phyloP scores from a whole-genome alignment of 805 yeast genomes.

The Pichia scutulata region DNA sequence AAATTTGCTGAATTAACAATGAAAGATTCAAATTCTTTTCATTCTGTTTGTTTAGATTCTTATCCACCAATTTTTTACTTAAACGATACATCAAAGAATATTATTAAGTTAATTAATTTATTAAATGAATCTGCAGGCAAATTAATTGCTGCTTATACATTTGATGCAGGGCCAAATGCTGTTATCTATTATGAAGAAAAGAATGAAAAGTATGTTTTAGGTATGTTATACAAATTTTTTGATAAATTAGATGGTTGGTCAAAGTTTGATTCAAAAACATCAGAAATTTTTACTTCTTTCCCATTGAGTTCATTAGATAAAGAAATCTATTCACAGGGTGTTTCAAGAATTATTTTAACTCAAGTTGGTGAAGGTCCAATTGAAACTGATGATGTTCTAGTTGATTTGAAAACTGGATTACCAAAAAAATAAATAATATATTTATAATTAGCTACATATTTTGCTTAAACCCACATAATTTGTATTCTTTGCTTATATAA shows the following conservation, averaged over 20 bases:
- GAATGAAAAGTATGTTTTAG: slow-evolving; percentile 67
- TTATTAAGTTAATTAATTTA: slow-evolving; percentile 69
- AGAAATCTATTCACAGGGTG: slow-evolving; percentile 39
- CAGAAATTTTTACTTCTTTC: slow-evolving; percentile 17
- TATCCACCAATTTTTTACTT: slow-evolving; percentile 92
- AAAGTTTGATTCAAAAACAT: slow-evolving; percentile 15
- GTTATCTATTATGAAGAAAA: slow-evolving; percentile 81
- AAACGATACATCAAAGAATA: slow-evolving; percentile 81
- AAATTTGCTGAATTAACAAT: slow-evolving; percentile 85
- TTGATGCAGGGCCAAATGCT: slow-evolving; percentile 99
- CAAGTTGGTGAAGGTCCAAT: slow-evolving; percentile 85
- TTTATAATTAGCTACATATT: not conserved
- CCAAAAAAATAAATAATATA: slow-evolving; percentile 35
- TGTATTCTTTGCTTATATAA: not conserved
- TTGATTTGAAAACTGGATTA: slow-evolving; percentile 49
- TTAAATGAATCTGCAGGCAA: slow-evolving; percentile 63
- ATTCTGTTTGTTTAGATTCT: slow-evolving; percentile 94
- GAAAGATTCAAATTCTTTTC: slow-evolving; percentile 95
- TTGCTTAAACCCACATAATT: not conserved
- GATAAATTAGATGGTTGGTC: slow-evolving; percentile 61
- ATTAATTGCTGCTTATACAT: slow-evolving; percentile 89
- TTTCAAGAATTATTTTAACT: slow-evolving; percentile 78
- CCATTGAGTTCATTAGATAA: slow-evolving; percentile 28
- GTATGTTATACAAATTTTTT: slow-evolving; percentile 58
- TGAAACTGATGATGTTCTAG: slow-evolving; percentile 45